phyloP scores from a whole-genome alignment of 2,329 filamentous ascomycete genomes.

The Xylariaceae sp. region DNA sequence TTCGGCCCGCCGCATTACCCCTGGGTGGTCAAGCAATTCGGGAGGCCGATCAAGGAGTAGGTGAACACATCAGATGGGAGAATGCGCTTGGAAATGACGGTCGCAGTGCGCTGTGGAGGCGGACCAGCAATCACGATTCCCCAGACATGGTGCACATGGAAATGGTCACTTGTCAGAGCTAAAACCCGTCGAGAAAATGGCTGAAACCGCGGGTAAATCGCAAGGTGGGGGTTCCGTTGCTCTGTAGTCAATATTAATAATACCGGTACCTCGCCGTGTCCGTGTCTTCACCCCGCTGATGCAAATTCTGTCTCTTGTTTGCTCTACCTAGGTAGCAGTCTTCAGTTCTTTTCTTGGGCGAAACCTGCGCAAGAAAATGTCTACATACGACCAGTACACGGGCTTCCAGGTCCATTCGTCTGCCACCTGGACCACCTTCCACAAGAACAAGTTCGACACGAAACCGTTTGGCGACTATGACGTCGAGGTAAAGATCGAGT shows the following conservation, averaged over 20 bases:
- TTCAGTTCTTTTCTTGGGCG: neutral
- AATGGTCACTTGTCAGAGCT: constrained; percentile 1
- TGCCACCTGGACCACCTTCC: constrained; percentile 55
- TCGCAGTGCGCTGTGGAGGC: too few species aligned
- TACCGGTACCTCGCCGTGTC: neutral
- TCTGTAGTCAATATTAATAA: neutral
- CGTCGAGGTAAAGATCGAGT: constrained; percentile 81
- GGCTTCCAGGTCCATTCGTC: constrained; percentile 57
- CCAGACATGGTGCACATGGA: too few species aligned
- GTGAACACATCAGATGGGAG: too few species aligned
- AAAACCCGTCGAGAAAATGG: constrained; percentile 10
- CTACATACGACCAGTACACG: constrained; percentile 56
- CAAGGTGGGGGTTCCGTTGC: neutral
- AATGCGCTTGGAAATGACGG: too few species aligned
- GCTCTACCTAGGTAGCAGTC: neutral
- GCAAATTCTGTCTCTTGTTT: neutral
- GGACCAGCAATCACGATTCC: too few species aligned
- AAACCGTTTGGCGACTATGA: constrained; percentile 86
- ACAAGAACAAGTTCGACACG: constrained; percentile 72
- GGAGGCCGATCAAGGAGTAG: too few species aligned
- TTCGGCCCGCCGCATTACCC: too few species aligned
- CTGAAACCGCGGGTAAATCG: neutral
- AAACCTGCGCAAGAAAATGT: constrained; percentile 37
- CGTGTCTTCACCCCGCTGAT: neutral
- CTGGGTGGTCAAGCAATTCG: too few species aligned